A percentile compares a stretch with the other conserved stretches of the same genome.
Conservation (phyloP, 495 filamentous ascomycete genomes). For the Trichoderma erinaceum region DNA sequence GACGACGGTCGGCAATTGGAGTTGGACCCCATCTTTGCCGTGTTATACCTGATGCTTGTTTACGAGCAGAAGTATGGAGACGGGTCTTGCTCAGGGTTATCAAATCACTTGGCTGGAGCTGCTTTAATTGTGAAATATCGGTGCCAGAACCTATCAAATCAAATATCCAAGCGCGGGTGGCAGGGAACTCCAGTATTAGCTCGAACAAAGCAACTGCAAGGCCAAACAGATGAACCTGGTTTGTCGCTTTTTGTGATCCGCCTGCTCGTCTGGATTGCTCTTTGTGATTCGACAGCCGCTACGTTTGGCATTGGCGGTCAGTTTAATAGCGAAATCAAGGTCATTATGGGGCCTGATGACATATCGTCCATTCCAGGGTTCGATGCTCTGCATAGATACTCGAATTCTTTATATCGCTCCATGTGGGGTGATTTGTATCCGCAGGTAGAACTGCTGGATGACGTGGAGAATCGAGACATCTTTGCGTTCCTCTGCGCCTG, state of each 20-base stretch:
- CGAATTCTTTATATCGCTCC: conserved; percentile 2
- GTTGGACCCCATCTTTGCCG: neutral
- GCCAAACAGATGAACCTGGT: neutral
- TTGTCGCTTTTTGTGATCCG: neutral
- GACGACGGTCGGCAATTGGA: neutral
- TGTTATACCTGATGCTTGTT: conserved; percentile 4
- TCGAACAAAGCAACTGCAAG: neutral
- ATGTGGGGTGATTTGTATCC: conserved; percentile 3
- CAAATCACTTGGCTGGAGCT: neutral
- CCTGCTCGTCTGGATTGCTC: conserved; percentile 2
- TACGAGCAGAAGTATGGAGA: conserved; percentile 6
- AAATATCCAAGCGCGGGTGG: neutral
- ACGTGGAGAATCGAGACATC: conserved; percentile 4
- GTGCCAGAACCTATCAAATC: neutral
- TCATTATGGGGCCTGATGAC: neutral
- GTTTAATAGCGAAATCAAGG: neutral
- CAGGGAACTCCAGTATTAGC: neutral
- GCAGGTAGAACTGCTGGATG: conserved; percentile 3
- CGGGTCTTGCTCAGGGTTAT: neutral
- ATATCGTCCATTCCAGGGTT: neutral
- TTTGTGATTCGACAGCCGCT: neutral
- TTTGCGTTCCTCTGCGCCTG: conserved; percentile 3
- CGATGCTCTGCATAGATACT: neutral
- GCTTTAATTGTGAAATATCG: neutral
- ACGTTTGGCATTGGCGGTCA: neutral